Conservation (phyloP, 2,329 filamentous ascomycete genomes). For the Stachybotrys echinatus region DNA sequence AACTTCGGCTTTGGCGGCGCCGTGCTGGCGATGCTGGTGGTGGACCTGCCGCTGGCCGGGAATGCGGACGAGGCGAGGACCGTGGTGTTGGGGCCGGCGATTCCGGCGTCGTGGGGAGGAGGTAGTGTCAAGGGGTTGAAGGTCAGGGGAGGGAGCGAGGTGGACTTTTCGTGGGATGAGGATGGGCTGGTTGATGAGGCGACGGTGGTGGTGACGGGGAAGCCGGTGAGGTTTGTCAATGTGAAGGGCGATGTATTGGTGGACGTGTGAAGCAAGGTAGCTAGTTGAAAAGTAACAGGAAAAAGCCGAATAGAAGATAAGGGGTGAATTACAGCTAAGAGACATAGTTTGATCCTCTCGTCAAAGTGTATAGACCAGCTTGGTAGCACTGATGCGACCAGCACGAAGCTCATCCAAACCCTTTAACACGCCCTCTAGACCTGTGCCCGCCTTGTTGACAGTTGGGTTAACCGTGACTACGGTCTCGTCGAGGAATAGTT, state of each 20-base stretch:
- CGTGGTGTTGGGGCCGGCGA: conserved; percentile 41
- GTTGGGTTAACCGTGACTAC: background rate
- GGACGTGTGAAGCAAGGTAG: no score
- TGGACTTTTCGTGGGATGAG: conserved; percentile 38
- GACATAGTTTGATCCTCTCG: no score
- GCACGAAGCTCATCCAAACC: background rate
- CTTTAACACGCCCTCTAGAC: background rate
- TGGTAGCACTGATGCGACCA: background rate
- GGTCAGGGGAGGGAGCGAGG: conserved; percentile 34
- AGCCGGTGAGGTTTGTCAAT: conserved; percentile 10
- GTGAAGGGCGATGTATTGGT: conserved; percentile 7
- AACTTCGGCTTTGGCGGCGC: conserved; percentile 49
- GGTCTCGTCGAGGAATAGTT: background rate
- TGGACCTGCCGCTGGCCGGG: conserved; percentile 34
- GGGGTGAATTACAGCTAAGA: no score
- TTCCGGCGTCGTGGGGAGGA: conserved; percentile 35
- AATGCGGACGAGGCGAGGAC: conserved; percentile 18
- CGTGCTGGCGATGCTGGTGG: conserved; percentile 44
- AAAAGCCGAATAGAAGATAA: no score
- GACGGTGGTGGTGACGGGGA: background rate
- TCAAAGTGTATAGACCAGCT: background rate
- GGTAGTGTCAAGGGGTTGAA: conserved; percentile 38
- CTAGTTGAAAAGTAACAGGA: no score
- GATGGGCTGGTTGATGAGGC: conserved; percentile 23
- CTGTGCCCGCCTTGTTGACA: background rate